Evolutionary conservation across 169 alveolate species (phyloP), one percentile per base, ranked within the genome.

Genomic region (Babesia microti): DNA sequence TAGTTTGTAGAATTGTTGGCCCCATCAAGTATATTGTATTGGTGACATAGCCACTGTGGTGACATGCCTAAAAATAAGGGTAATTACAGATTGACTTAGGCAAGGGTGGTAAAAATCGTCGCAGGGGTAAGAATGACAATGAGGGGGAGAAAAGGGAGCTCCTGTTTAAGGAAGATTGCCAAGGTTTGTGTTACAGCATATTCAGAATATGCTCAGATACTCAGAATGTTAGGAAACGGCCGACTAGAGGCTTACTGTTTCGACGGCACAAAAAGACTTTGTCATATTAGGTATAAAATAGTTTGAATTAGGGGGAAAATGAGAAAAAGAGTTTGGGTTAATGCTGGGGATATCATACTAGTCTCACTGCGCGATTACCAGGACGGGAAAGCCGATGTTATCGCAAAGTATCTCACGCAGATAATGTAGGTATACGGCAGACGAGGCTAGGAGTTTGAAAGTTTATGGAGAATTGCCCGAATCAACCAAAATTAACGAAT

Each of bases 241-340:
- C 86, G 99, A 36, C 81, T 94, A 22, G 98, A 95, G 66, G 97
- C 97, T 32, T 82, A 84, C 58, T 95, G 99, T 56, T 89, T 90
- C 56, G 99, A 94, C 54, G 98, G 98, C 1, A 85, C 74, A 46
- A 91, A 91, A 51, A 85, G 99, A 41, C 84, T 91, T 30, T 94
- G 99, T 57, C 97, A 90, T 45, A 93, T 96, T 26, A 68, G 99
- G 87, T 78, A 34, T 2, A 34, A 32, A n/a, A 2, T 1, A 28
- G 30, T 33, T 32, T 9, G 23, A 9, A 22, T 0, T 52, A 79
- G 91, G 51, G 99, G 98, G 12, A 94, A 91, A 71, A 83, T 93
- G 95, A 83, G 97, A 61, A 90, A 92, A 72, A 85, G 95, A 63
- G 98, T 93, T 34, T 96, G 99, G 99, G 95, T 96, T 3, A 91